Conservation (phyloP, 2,329 filamentous ascomycete genomes). For the Metarhizium anisopliae region DNA sequence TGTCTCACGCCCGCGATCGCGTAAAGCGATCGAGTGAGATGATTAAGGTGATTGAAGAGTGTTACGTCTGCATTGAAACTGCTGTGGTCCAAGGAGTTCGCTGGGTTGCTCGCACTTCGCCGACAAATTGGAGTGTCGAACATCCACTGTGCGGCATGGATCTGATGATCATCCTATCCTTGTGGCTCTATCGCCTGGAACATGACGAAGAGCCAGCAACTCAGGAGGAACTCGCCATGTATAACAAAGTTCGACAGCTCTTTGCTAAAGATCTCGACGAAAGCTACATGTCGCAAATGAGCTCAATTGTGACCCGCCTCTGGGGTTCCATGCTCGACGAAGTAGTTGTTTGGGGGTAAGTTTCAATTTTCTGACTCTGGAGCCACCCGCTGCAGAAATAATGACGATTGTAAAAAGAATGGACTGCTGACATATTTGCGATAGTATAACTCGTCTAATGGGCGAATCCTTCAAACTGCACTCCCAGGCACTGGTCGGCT, state of each 20-base stretch:
- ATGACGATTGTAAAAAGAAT: background rate
- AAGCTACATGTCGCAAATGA: conserved; percentile 72
- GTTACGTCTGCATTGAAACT: conserved; percentile 95
- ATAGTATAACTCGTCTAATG: conserved; percentile 85
- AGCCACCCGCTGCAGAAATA: background rate
- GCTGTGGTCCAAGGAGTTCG: conserved; percentile 89
- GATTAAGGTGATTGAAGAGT: conserved; percentile 97
- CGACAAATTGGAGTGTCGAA: conserved; percentile 98
- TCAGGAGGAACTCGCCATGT: conserved; percentile 79
- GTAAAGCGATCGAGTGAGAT: conserved; percentile 94
- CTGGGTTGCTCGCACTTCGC: conserved; percentile 95
- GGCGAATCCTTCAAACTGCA: conserved; percentile 97
- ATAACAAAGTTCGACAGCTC: conserved; percentile 81
- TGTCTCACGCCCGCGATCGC: conserved; percentile 88
- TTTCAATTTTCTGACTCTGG: conserved; percentile 18
- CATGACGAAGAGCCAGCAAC: conserved; percentile 90
- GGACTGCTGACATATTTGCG: background rate
- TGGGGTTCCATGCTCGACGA: conserved; percentile 99
- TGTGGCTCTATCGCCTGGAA: conserved; percentile 99
- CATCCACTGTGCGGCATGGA: conserved; percentile 95
- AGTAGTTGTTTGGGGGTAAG: conserved; percentile 98
- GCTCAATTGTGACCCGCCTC: conserved; percentile 87
- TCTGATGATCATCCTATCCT: conserved; percentile 91
- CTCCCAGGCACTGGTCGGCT: conserved; percentile 87
- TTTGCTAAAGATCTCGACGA: conserved; percentile 89